Evolutionary conservation across 331 rosid genomes (phyloP), one percentile per base, ranked within the genome.

Genomic region (Malus hybrid): DNA sequence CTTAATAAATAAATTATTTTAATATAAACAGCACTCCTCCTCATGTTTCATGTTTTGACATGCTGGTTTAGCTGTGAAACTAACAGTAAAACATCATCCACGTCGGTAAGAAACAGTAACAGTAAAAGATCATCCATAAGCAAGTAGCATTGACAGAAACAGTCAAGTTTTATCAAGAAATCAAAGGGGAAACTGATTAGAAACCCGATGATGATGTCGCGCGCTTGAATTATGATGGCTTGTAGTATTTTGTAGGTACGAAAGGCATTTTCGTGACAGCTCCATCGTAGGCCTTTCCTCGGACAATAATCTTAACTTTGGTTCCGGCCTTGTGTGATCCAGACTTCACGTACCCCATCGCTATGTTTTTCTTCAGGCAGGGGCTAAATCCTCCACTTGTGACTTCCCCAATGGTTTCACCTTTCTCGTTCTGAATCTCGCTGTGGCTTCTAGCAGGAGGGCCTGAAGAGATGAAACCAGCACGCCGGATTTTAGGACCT

Each of bases 361-460:
- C 95, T 29, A 94, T 89, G 75, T 94, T 94, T 93, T 90, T 94
- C 93, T 94, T 94, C 6, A 91, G 89, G 86, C 97, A 91, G 64
- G 99, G 99, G 71, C 97, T 93, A 80, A 94, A 94, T 81, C 99
- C 99, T 71, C 99, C 99, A 72, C 99, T 94, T 22, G 99, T 91
- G 55, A 94, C 84, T 77, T 94, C 96, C 24, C 99, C 99, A 50
- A 94, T 90, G 78, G 79, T 88, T 56, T 85, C 86, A 1, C 97
- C 99, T 30, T 79, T 87, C 75, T 85, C 96, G 52, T 89, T 88
- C 70, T 94, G 90, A 84, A 94, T 94, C 91, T 91, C 97, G 55
- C 95, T 91, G 89, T 94, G 99, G 88, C 97, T 78, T 81, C 97
- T 92, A 22, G 99, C 87, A 80, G 99, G 97, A 0, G 99, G 99